Evolutionary conservation across 257 asterid species (phyloP).

Genomic region (Cynanchum wilfordii): DNA sequence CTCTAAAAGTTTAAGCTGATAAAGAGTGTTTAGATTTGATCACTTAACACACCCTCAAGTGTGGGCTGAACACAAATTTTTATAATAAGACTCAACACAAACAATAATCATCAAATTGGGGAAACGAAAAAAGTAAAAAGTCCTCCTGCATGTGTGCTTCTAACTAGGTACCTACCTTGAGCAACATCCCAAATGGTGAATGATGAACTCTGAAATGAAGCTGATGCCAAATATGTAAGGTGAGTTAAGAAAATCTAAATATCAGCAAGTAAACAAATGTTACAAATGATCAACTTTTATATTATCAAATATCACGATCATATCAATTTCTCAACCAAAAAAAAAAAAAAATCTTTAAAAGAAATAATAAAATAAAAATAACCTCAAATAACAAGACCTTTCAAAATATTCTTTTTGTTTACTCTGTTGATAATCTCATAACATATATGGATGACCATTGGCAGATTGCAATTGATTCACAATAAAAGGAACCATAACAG

Average conservation of each 20-base stretch:
- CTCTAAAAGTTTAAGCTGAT: no score
- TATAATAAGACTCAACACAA: no score
- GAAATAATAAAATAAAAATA: not conserved
- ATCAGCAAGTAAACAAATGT: not conserved
- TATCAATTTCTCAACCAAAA: conserved; percentile 2
- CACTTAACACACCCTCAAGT: no score
- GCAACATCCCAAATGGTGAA: conserved; percentile 97
- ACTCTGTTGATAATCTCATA: not conserved
- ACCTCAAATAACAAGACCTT: not conserved
- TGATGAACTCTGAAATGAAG: conserved; percentile 81
- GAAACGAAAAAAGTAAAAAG: no score
- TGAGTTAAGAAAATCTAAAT: conserved; percentile 46
- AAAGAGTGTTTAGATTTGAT: no score
- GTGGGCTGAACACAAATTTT: no score
- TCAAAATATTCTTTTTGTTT: not conserved
- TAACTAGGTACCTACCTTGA: conserved; percentile 48
- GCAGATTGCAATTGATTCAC: not conserved
- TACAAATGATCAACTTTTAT: not conserved
- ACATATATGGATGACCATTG: not conserved
- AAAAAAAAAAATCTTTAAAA: not conserved
- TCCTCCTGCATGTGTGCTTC: no score
- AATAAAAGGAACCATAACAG: not conserved
- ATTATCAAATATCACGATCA: not conserved
- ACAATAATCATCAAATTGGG: no score
- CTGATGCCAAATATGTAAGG: conserved; percentile 86